A percentile compares a stretch with the other conserved stretches of the same genome.
These are phyloP conservation scores for Ustilago bromivora DNA, from an alignment of 1,284 basidiomycete genomes.

Conservation along the genomic window DNA sequence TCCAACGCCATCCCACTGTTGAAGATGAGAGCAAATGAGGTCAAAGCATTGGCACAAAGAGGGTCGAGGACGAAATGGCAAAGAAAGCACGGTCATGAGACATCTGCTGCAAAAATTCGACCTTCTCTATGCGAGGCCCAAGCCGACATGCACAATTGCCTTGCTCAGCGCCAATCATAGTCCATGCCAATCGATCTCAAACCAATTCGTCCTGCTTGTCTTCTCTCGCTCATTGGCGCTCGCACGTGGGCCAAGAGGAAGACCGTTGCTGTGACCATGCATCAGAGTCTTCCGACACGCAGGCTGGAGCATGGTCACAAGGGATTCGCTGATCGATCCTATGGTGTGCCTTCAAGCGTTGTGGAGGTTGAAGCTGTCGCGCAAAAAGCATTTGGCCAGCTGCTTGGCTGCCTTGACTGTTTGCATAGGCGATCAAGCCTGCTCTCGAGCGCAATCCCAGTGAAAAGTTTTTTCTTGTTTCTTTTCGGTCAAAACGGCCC, in stretches of 20 bases:
- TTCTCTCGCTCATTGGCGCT: not conserved
- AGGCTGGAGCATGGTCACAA: conserved; percentile 7
- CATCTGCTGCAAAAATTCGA: conserved; percentile 6
- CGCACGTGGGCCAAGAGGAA: not conserved
- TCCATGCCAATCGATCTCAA: not conserved
- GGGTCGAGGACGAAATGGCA: not conserved
- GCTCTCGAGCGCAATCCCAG: not conserved
- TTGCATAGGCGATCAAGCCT: conserved; percentile 18
- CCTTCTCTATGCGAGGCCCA: conserved; percentile 6
- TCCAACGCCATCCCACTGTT: not conserved
- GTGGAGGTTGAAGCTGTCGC: not conserved
- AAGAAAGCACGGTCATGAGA: conserved; percentile 14
- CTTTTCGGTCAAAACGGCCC: not conserved
- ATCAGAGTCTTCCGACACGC: conserved; percentile 1
- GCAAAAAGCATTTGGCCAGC: not conserved
- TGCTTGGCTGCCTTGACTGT: not conserved
- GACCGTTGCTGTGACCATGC: not conserved
- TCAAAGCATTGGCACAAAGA: not conserved
- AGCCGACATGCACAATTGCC: not conserved
- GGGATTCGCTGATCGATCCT: not conserved
- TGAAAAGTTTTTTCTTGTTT: conserved; percentile 8
- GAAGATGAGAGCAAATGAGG: not conserved
- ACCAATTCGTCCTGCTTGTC: not conserved
- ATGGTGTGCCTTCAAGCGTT: not conserved
- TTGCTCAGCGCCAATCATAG: conserved; percentile 12